A percentile compares a stretch with the other conserved stretches of the same genome.
Conservation (phyloP, 208 protist species). For the Porcisia deanei region DNA sequence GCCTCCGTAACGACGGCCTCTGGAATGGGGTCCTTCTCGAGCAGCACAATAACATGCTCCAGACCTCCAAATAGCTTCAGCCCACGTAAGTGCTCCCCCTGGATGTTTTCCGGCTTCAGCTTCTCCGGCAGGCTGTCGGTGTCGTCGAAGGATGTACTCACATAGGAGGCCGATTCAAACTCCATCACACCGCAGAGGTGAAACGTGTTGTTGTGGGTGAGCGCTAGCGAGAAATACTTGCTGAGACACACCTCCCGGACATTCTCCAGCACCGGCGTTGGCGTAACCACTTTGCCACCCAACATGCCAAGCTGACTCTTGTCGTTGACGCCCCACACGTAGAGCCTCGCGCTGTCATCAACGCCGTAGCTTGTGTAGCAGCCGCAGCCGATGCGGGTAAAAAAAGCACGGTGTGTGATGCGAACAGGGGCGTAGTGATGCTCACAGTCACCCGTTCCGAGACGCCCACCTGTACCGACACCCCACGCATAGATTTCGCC, state of each 20-base stretch:
- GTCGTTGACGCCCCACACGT: conserved; percentile 80
- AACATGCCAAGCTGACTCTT: conserved; percentile 46
- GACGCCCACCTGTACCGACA: conserved; percentile 56
- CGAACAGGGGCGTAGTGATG: conserved; percentile 47
- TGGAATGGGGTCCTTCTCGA: conserved; percentile 44
- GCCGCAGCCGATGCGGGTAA: conserved; percentile 70
- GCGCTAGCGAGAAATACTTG: conserved; percentile 61
- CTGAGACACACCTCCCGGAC: conserved; percentile 72
- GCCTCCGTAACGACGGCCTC: conserved; percentile 27
- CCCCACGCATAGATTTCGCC: conserved; percentile 83
- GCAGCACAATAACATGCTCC: conserved; percentile 66
- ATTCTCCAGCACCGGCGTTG: conserved; percentile 57
- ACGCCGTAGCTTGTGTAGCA: conserved; percentile 74
- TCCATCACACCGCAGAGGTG: conserved; percentile 63
- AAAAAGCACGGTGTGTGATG: conserved; percentile 47
- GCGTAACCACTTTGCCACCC: conserved; percentile 26
- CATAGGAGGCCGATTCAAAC: conserved; percentile 38
- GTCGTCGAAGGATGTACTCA: conserved; percentile 54
- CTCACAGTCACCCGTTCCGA: conserved; percentile 53
- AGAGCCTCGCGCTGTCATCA: conserved; percentile 62
- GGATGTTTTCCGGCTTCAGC: conserved; percentile 33
- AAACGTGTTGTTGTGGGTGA: conserved; percentile 60
- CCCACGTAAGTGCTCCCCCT: conserved; percentile 36
- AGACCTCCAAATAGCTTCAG: conserved; percentile 59
- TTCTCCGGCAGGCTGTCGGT: conserved; percentile 50